phyloP scores from a whole-genome alignment of 352 stramenopile genomes.

The Globisporangium alternatum region DNA sequence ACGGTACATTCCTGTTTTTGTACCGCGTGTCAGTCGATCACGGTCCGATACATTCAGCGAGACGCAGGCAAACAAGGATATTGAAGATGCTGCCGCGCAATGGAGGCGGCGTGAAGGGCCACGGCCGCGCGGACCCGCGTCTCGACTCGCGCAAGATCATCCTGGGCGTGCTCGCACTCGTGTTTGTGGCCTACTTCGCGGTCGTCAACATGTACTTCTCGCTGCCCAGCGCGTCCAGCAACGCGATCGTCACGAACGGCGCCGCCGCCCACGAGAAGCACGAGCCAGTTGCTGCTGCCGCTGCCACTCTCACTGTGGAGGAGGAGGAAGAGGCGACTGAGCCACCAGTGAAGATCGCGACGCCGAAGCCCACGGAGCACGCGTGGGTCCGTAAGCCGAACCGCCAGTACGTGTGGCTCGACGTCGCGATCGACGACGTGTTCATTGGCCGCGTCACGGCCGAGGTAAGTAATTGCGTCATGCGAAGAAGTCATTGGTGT shows the following conservation, averaged over 20 bases:
- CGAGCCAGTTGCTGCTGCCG: conserved; percentile 11
- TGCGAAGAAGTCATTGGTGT: neutral
- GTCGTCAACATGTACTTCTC: conserved; percentile 69
- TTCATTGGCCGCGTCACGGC: conserved; percentile 68
- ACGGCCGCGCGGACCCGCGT: conserved; percentile 4
- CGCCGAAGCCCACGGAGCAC: conserved; percentile 6
- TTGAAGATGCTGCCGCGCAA: conserved; percentile 35
- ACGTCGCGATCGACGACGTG: conserved; percentile 76
- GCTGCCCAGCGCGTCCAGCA: conserved; percentile 18
- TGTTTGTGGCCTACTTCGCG: conserved; percentile 67
- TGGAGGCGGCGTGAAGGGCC: conserved; percentile 5
- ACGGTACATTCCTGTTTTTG: neutral
- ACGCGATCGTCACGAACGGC: conserved; percentile 7
- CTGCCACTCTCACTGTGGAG: conserved; percentile 16
- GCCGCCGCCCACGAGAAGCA: conserved; percentile 10
- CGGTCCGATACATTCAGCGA: neutral
- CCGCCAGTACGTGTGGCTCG: conserved; percentile 85
- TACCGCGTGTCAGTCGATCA: neutral
- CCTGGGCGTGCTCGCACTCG: conserved; percentile 42
- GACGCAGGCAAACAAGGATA: neutral
- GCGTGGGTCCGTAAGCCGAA: conserved; percentile 55
- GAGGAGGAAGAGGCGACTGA: conserved; percentile 1
- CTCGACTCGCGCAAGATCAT: conserved; percentile 57
- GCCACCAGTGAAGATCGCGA: neutral
- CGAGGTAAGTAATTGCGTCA: conserved; percentile 34